Percentiles rank a stretch among this genome's conserved stretches.
These are phyloP conservation scores for Penicillium pancosmium DNA, from an alignment of 495 filamentous ascomycete species.

Conservation along the genomic window DNA sequence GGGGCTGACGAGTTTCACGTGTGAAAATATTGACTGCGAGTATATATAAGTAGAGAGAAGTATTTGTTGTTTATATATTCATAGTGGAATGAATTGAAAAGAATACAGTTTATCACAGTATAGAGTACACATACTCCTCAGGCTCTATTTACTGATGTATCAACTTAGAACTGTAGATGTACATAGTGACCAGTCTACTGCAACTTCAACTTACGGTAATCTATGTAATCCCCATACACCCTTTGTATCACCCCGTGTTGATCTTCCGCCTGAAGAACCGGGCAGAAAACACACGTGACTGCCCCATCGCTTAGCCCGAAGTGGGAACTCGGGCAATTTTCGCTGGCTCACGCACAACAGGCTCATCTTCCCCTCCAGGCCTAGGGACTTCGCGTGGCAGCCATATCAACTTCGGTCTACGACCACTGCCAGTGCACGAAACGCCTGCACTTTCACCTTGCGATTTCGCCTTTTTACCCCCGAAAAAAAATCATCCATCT, in stretches of 20 bases:
- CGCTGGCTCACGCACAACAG: constrained; percentile 48
- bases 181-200: no score
- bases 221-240: not conserved
- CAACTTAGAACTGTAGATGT: no score
- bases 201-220: no score
- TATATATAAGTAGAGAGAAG: not conserved
- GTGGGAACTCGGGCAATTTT: constrained; percentile 42
- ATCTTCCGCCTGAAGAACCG: not conserved
- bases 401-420: constrained; percentile 29
- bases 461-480: constrained; percentile 8
- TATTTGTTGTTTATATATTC: not conserved
- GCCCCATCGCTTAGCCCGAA: constrained; percentile 47
- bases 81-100: not conserved
- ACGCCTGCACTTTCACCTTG: constrained; percentile 15
- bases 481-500: constrained; percentile 14
- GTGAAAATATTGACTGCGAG: constrained; percentile 1
- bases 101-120: no score
- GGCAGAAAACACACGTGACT: constrained; percentile 29
- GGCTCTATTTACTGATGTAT: no score
- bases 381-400: constrained; percentile 48
- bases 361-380: constrained; percentile 34
- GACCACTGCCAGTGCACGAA: constrained; percentile 30
- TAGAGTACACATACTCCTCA: no score
- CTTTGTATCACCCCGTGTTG: not conserved
- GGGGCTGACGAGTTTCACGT: not conserved